These are phyloP conservation scores for Neostapfia colusana DNA, from an alignment of 176 grass and related monocot species.

Conservation along the genomic window DNA sequence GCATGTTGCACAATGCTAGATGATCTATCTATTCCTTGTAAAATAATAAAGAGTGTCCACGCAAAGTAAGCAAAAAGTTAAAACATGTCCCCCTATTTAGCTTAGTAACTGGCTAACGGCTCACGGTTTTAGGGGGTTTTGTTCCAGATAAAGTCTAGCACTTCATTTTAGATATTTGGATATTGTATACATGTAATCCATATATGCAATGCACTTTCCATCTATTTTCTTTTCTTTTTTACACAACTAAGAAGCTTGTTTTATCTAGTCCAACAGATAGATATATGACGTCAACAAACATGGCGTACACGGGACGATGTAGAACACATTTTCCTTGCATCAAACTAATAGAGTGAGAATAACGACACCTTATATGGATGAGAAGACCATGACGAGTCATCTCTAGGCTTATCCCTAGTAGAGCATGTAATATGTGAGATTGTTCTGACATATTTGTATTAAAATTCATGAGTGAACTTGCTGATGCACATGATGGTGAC, in stretches of 20 bases:
- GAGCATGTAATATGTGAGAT: too few species aligned
- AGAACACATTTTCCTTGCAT: background rate
- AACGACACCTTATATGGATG: background rate
- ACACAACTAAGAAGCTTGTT: background rate
- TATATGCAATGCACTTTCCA: background rate
- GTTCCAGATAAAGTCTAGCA: fast-evolving
- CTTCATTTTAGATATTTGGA: background rate
- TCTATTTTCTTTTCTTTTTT: background rate
- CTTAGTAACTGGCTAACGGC: background rate
- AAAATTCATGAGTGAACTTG: background rate
- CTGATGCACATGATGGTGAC: too few species aligned
- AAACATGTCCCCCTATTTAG: background rate
- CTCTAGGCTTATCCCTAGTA: background rate
- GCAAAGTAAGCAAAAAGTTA: background rate
- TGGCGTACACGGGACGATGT: background rate
- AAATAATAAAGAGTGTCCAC: background rate
- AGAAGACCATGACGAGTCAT: background rate
- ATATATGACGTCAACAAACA: background rate
- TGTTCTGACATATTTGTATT: too few species aligned
- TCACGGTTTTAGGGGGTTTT: background rate
- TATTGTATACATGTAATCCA: background rate
- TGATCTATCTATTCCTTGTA: background rate
- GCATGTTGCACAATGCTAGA: too few species aligned
- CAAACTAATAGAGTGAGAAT: background rate
- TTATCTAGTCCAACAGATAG: background rate